These are phyloP conservation scores for Posidonia oceanica DNA, from an alignment of 116 monocot species.

Conservation along the genomic window DNA sequence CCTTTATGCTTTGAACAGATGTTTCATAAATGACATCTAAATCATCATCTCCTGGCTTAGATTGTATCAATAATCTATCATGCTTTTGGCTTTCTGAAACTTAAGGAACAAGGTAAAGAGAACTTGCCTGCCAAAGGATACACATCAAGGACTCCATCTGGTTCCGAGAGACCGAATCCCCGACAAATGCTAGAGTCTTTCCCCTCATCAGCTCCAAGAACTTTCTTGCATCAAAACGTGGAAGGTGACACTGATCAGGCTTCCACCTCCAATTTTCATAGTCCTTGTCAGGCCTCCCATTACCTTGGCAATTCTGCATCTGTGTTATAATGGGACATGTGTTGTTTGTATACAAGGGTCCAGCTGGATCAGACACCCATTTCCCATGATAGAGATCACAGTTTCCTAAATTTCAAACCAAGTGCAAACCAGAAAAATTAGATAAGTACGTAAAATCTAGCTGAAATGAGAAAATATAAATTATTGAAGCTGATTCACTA, in stretches of 20 bases:
- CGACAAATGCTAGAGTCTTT: constrained; percentile 71
- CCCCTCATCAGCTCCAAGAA: constrained; percentile 75
- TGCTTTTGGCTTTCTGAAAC: too few relatives aligned
- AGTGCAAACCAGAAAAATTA: neutral
- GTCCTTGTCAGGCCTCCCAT: constrained; percentile 73
- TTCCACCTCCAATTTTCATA: constrained; percentile 90
- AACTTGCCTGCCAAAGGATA: constrained; percentile 61
- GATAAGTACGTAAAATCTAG: neutral
- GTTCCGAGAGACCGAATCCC: constrained; percentile 74
- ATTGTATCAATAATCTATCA: too few relatives aligned
- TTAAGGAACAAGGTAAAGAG: too few relatives aligned
- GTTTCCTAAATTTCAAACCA: constrained; percentile 14
- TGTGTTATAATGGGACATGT: constrained; percentile 60
- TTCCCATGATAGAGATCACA: constrained; percentile 64
- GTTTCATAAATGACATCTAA: too few relatives aligned
- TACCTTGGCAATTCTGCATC: constrained; percentile 81
- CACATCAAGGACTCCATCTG: constrained; percentile 86
- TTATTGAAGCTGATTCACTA: neutral
- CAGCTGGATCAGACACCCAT: constrained; percentile 53
- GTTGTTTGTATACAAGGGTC: constrained; percentile 65
- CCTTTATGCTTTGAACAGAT: too few relatives aligned
- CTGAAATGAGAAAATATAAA: too few relatives aligned
- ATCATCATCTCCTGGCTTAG: too few relatives aligned
- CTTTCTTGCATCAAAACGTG: constrained; percentile 50
- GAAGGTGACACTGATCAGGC: constrained; percentile 57